A percentile compares a stretch with the other conserved stretches of the same genome.
phyloP scores from a whole-genome alignment of 2,329 filamentous ascomycete genomes.

The Xylaria digitata region DNA sequence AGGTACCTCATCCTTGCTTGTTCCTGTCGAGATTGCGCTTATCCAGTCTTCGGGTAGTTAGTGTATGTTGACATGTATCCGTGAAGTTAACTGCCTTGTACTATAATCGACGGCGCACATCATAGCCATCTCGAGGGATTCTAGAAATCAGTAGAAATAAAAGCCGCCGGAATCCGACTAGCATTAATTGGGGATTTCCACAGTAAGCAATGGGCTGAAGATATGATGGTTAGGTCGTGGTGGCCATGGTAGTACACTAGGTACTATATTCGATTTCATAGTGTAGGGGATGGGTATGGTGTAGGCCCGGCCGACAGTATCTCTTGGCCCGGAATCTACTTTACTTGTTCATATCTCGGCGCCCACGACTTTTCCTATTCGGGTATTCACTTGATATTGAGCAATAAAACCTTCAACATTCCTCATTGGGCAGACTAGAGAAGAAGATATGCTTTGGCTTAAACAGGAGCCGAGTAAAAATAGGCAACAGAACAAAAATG shows the following conservation, averaged over 20 bases:
- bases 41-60: constrained; percentile 4
- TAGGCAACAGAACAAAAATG: too few species aligned
- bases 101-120: background rate
- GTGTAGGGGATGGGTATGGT: too few species aligned
- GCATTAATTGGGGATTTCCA: constrained; percentile 21
- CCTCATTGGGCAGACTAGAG: background rate
- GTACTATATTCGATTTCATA: background rate
- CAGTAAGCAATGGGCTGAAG: constrained; percentile 30
- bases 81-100: background rate
- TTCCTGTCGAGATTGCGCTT: constrained; percentile 18
- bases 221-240: background rate
- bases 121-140: constrained; percentile 8
- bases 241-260: background rate
- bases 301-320: background rate
- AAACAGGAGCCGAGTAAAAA: background rate
- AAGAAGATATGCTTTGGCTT: background rate
- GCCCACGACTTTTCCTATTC: constrained; percentile 15
- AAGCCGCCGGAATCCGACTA: constrained; percentile 25
- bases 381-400: constrained; percentile 2
- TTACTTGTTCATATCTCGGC: constrained; percentile 12
- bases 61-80: background rate
- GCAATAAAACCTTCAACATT: background rate
- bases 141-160: constrained; percentile 20
- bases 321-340: constrained; percentile 11
- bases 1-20: constrained; percentile 9